These are phyloP conservation scores for Botrytis elliptica DNA, from an alignment of 2,329 filamentous ascomycete species.

Conservation along the genomic window DNA sequence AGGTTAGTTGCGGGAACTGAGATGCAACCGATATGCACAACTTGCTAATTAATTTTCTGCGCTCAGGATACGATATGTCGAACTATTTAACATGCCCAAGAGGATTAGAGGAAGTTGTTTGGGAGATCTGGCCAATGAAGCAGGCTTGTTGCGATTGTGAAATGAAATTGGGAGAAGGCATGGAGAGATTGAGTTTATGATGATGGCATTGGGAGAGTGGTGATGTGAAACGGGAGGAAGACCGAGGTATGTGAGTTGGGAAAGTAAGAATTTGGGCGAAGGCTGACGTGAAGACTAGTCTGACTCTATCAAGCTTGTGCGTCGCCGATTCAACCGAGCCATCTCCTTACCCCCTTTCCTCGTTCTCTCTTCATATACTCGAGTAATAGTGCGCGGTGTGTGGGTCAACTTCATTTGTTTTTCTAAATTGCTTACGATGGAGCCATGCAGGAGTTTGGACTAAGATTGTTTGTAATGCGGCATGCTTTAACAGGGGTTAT, in stretches of 20 bases:
- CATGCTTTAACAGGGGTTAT: background rate
- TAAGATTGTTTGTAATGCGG: background rate
- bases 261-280: background rate
- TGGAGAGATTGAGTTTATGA: background rate
- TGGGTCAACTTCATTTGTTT: background rate
- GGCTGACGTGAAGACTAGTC: background rate
- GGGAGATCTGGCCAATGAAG: background rate
- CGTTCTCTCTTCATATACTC: background rate
- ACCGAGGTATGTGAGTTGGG: background rate
- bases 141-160: background rate
- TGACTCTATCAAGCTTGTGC: background rate
- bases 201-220: background rate
- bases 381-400: background rate
- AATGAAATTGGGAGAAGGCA: background rate
- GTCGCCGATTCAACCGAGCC: accelerated
- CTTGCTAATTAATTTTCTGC: background rate
- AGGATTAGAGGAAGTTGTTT: background rate
- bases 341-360: background rate
- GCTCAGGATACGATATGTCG: background rate
- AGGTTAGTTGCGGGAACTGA: background rate
- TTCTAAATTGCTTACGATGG: background rate
- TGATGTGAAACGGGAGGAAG: background rate
- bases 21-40: accelerated
- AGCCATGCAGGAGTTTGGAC: background rate
- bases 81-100: background rate